A percentile compares a stretch with the other conserved stretches of the same genome.
These are phyloP conservation scores for Astrocystis sublimbata DNA, from an alignment of 495 filamentous ascomycete species.

Conservation along the genomic window DNA sequence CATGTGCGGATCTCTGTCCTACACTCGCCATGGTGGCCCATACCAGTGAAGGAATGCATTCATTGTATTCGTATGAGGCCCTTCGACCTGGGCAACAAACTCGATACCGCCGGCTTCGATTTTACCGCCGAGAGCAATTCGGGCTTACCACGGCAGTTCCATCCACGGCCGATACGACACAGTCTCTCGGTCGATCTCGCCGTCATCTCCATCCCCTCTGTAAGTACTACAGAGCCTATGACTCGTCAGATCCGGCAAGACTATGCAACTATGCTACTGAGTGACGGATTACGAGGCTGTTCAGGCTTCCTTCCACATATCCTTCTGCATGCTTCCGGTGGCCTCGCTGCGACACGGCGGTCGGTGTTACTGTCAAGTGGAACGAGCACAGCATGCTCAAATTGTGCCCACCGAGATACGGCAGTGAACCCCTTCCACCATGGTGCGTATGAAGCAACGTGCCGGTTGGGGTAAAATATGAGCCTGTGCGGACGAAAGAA, in stretches of 20 bases:
- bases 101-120: too few species aligned
- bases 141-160: not conserved
- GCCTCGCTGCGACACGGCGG: not conserved
- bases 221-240: not conserved
- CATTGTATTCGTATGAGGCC: too few species aligned
- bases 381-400: not conserved
- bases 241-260: constrained; percentile 15
- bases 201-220: not conserved
- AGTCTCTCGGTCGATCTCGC: not conserved
- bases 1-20: too few species aligned
- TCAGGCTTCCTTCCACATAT: constrained; percentile 8
- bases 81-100: too few species aligned
- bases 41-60: too few species aligned
- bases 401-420: not conserved
- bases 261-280: constrained; percentile 14
- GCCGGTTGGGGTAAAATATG: not conserved
- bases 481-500: constrained; percentile 2
- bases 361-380: not conserved
- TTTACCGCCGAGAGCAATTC: not conserved
- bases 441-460: not conserved
- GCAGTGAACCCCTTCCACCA: constrained; percentile 3
- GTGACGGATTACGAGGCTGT: constrained; percentile 18
- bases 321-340: constrained; percentile 10
- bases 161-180: not conserved
- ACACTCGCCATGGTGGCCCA: too few species aligned